These are phyloP conservation scores for Aspergillus brunneoviolaceus DNA, from an alignment of 2,329 filamentous ascomycete species.

Conservation along the genomic window DNA sequence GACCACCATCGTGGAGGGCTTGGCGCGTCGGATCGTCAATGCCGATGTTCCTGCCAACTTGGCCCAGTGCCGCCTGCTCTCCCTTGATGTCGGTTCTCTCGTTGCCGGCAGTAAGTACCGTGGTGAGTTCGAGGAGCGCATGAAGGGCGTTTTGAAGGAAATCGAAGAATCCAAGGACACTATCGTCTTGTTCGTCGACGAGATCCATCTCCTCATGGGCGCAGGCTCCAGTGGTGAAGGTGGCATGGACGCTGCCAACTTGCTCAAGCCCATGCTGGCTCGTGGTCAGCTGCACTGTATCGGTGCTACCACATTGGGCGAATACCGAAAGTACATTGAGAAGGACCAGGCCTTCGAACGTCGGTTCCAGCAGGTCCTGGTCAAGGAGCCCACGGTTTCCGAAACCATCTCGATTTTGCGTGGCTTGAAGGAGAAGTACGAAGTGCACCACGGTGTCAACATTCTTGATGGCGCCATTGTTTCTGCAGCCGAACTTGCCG, in stretches of 20 bases:
- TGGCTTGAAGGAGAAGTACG: slow-evolving; percentile 96
- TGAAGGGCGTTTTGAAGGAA: slow-evolving; percentile 98
- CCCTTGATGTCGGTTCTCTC: slow-evolving; percentile 89
- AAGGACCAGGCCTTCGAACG: slow-evolving; percentile 98
- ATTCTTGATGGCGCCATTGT: slow-evolving; percentile 95
- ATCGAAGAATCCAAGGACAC: slow-evolving; percentile 92
- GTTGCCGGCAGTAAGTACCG: slow-evolving; percentile 98
- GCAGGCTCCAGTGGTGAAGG: slow-evolving; percentile 92
- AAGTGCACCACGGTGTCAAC: slow-evolving; percentile 96
- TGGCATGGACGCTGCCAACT: slow-evolving; percentile 97
- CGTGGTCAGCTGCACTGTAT: slow-evolving; percentile 97
- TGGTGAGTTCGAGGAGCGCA: slow-evolving; percentile 97
- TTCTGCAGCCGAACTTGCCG: slow-evolving; percentile 83
- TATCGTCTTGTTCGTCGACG: slow-evolving; percentile 97
- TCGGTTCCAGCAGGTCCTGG: slow-evolving; percentile 96
- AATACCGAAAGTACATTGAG: slow-evolving; percentile 98
- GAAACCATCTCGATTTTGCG: slow-evolving; percentile 98
- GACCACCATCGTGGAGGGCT: slow-evolving; percentile 94
- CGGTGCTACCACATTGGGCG: slow-evolving; percentile 88
- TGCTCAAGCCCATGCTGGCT: slow-evolving; percentile 97
- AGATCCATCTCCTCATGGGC: slow-evolving; percentile 98
- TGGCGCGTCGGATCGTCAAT: slow-evolving; percentile 94
- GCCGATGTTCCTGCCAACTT: slow-evolving; percentile 94
- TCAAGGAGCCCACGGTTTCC: slow-evolving; percentile 84
- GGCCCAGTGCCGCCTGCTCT: slow-evolving; percentile 88